Evolutionary conservation across 306 rosid genomes (phyloP).

Genomic region (Morella rubra): DNA sequence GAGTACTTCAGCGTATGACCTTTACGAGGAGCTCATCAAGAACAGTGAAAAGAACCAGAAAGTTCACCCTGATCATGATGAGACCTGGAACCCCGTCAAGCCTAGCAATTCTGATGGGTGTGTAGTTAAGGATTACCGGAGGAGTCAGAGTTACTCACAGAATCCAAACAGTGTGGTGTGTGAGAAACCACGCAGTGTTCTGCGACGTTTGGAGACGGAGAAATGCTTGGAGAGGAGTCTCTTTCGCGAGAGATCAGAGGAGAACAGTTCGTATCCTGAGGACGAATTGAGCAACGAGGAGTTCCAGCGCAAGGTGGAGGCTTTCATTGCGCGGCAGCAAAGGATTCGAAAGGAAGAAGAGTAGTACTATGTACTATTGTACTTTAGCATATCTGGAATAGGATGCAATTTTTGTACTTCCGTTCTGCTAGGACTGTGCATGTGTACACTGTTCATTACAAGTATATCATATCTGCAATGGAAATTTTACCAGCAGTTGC

Average conservation of each 20-base stretch:
- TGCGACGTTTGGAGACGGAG: neutral
- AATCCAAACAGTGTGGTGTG: neutral
- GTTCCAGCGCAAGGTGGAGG: slow-evolving; percentile 71
- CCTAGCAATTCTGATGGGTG: neutral
- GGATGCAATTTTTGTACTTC: neutral
- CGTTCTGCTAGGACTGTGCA: too few species aligned
- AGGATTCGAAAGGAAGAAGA: slow-evolving; percentile 62
- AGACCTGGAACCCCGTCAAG: slow-evolving; percentile 5
- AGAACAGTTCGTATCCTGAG: slow-evolving; percentile 36
- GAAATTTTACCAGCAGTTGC: too few species aligned
- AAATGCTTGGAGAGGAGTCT: neutral
- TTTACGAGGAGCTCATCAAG: slow-evolving; percentile 52
- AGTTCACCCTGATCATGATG: slow-evolving; percentile 1
- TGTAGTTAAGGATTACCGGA: slow-evolving; percentile 36
- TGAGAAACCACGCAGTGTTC: neutral
- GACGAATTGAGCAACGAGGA: slow-evolving; percentile 77
- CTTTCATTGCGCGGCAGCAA: slow-evolving; percentile 82
- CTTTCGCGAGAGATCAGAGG: neutral
- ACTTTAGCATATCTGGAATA: neutral
- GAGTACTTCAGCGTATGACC: slow-evolving; percentile 25
- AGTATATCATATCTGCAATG: too few species aligned
- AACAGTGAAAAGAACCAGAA: slow-evolving; percentile 37
- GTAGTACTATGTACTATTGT: neutral
- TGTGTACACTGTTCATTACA: too few species aligned
- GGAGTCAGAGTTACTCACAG: slow-evolving; percentile 45